Evolutionary conservation across 75 land plant genomes (phyloP).

Genomic region (Pseudotsuga menziesii): DNA sequence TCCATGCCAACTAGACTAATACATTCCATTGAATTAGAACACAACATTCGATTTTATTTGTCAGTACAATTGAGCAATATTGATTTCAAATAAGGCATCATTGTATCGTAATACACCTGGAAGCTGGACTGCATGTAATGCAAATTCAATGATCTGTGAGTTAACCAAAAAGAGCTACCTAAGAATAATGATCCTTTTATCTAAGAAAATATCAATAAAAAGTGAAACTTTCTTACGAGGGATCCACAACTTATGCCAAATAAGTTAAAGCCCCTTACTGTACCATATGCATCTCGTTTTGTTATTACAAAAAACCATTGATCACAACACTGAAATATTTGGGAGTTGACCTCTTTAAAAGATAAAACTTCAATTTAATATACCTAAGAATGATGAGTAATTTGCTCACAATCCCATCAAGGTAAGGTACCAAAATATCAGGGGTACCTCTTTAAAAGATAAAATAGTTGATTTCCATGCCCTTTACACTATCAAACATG

Average conservation of each 20-base stretch:
- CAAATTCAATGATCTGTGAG: conserved; percentile 1
- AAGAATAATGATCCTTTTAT: not conserved
- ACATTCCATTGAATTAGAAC: conserved; percentile 32
- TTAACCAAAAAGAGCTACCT: too few relatives aligned
- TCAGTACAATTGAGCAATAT: conserved; percentile 27
- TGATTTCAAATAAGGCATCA: conserved; percentile 28
- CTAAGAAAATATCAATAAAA: not conserved
- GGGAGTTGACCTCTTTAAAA: not conserved
- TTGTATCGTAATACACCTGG: conserved; percentile 20
- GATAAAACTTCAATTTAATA: not conserved
- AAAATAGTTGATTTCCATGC: too few relatives aligned
- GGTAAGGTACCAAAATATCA: conserved; percentile 27
- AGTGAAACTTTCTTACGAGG: conserved; percentile 11
- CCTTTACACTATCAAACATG: too few relatives aligned
- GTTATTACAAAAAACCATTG: conserved; percentile 3
- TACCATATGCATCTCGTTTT: conserved; percentile 27
- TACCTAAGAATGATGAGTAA: conserved; percentile 23
- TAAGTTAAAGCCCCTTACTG: conserved; percentile 32
- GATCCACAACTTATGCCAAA: conserved; percentile 28
- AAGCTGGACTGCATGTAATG: conserved; percentile 19
- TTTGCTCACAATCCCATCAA: conserved; percentile 22
- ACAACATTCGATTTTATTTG: conserved; percentile 22
- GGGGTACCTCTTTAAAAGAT: too few relatives aligned
- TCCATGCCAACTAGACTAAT: conserved; percentile 28
- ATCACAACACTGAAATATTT: not conserved